phyloP scores from a whole-genome alignment of 768 basidiomycete genomes.

The Lactarius sp. region DNA sequence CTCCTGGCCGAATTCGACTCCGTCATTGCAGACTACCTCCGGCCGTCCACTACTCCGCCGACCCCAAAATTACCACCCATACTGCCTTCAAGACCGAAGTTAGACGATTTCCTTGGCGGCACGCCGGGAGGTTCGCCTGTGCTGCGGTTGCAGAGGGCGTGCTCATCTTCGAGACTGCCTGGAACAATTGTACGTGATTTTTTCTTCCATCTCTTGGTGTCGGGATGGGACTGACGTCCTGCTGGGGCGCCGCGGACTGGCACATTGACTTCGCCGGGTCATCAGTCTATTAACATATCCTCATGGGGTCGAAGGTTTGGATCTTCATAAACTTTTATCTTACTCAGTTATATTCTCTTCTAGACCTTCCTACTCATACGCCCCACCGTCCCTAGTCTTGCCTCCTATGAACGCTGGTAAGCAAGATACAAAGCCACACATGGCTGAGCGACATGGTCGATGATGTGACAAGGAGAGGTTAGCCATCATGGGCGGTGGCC shows the following conservation, averaged over 20 bases:
- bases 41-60: no score
- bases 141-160: no score
- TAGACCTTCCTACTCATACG: conserved; percentile 94
- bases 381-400: conserved; percentile 79
- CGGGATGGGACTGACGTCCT: no score
- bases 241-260: conserved; percentile 59
- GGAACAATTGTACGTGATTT: no score
- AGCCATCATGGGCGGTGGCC: background rate
- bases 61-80: no score
- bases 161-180: no score
- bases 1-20: no score
- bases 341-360: background rate
- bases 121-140: no score
- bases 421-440: conserved; percentile 76
- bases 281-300: conserved; percentile 95
- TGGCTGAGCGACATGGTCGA: conserved; percentile 95
- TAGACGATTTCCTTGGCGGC: no score
- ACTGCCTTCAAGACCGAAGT: no score
- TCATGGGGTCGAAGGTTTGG: conserved; percentile 75
- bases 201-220: no score
- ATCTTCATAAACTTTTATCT: background rate
- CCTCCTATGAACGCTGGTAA: conserved; percentile 94
- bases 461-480: conserved; percentile 51
- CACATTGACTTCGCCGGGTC: conserved; percentile 98
- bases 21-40: no score